These are phyloP conservation scores for Psidium friedrichsthalianum DNA, from an alignment of 345 rosid genomes.

Conservation along the genomic window DNA sequence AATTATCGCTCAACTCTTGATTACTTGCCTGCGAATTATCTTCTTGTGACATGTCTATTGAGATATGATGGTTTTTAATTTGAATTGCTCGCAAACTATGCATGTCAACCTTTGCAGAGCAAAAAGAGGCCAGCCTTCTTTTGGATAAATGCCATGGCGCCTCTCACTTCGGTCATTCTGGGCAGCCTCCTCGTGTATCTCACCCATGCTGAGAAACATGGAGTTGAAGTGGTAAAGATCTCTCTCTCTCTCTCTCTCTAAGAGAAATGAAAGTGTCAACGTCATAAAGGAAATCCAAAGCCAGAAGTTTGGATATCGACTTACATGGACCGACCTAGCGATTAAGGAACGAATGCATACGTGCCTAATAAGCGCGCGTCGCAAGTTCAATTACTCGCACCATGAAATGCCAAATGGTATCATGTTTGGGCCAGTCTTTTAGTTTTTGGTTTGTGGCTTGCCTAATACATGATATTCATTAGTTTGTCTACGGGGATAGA, in stretches of 20 bases:
- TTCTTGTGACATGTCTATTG: neutral
- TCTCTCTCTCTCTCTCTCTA: neutral
- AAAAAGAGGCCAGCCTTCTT: conserved; percentile 58
- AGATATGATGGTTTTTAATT: neutral
- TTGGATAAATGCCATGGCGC: conserved; percentile 91
- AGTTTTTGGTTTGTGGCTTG: neutral
- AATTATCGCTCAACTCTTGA: neutral
- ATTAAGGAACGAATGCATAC: neutral
- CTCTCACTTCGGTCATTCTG: conserved; percentile 69
- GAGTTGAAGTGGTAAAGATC: conserved; percentile 74
- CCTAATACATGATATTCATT: neutral
- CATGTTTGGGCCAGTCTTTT: neutral
- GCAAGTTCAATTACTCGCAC: neutral
- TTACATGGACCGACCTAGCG: neutral
- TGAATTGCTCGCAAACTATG: neutral
- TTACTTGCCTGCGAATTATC: neutral
- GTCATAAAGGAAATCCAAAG: neutral
- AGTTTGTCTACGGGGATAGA: neutral
- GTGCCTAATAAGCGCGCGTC: neutral
- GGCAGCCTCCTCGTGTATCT: conserved; percentile 81
- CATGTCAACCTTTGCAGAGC: conserved; percentile 33
- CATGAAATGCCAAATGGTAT: neutral
- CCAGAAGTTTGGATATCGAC: neutral
- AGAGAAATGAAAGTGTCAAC: neutral
- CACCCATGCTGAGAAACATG: conserved; percentile 89